phyloP scores from a whole-genome alignment of 495 filamentous ascomycete genomes.

The Neurospora sp. region DNA sequence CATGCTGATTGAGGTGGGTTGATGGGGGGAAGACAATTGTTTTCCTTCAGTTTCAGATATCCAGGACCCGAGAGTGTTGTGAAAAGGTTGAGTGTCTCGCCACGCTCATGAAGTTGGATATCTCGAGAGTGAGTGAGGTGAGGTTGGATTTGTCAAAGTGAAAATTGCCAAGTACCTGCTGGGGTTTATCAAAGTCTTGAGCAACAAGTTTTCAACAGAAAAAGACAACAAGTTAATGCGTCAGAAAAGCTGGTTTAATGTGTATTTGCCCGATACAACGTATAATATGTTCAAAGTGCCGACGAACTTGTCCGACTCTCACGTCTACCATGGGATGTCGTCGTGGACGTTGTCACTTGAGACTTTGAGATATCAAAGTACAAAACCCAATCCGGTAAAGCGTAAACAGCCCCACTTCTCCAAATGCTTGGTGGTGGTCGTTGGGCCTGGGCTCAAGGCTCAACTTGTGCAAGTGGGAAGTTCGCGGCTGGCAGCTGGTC shows the following conservation, averaged over 20 bases:
- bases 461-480: background rate
- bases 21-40: too few relatives aligned
- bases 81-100: background rate
- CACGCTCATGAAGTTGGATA: background rate
- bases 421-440: background rate
- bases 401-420: background rate
- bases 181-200: background rate
- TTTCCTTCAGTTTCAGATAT: too few relatives aligned
- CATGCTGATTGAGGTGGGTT: conserved; percentile 21
- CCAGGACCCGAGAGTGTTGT: background rate
- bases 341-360: background rate
- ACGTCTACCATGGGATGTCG: background rate
- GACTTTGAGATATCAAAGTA: background rate
- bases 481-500: background rate
- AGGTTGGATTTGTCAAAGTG: background rate
- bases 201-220: background rate
- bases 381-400: background rate
- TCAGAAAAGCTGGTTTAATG: background rate
- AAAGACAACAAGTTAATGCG: background rate
- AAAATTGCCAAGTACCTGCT: background rate
- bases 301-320: background rate
- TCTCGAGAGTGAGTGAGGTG: background rate
- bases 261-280: rapidly evolving
- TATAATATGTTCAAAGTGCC: background rate
- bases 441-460: background rate